Evolutionary conservation across 2,329 filamentous ascomycete species (phyloP), one percentile per base, ranked within the genome.

Genomic region (Teratosphaeriaceae sp.): DNA sequence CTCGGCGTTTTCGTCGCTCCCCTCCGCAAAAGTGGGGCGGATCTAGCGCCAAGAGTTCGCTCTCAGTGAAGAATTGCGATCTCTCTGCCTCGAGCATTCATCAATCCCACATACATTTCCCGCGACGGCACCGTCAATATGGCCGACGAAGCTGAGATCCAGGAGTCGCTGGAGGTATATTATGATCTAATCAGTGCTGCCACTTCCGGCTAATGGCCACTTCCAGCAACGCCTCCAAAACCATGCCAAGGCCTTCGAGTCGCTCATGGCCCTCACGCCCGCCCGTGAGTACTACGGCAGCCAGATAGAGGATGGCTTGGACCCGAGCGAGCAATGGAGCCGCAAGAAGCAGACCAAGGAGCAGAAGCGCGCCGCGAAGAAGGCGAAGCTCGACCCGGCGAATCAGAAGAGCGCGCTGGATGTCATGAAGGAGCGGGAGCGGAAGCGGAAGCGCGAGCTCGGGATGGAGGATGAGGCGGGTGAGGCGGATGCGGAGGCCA

Each of bases 301-400:
- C 37, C 59, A 61, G 37, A 58, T 61, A 13, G 59, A 54, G 29
- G 60, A 62, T 27, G 86, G 83, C 43, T 81, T 89, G 63, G 88
- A 94, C 62, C 84, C 77, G 49, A 88, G 76, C 66, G 85, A 92
- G 58, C 88, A 96, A 82, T 94, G 88, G 88, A 81, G 82, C 64
- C 84, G 84, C 61, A 94, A 92, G 70, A 97, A 97, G 72, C 89
- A 97, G 69, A 90, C 88, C 39, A 95, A 94, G 64, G 85, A 88
- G 65, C 78, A 95, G 65, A 86, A 86, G 46, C 79, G 80, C 49
- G 82, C 84, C 53, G 85, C 88, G 43, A 88, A 88, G 69, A 78
- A 83, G 61, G 87, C 85, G 47, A 97, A 96, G 69, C 76, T 97
- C 30, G 87, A 97, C 58, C 89, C 92, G 20, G 87, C 90, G 53